Conservation (phyloP, 2,329 filamentous ascomycete genomes). For the Colletotrichum sp. region DNA sequence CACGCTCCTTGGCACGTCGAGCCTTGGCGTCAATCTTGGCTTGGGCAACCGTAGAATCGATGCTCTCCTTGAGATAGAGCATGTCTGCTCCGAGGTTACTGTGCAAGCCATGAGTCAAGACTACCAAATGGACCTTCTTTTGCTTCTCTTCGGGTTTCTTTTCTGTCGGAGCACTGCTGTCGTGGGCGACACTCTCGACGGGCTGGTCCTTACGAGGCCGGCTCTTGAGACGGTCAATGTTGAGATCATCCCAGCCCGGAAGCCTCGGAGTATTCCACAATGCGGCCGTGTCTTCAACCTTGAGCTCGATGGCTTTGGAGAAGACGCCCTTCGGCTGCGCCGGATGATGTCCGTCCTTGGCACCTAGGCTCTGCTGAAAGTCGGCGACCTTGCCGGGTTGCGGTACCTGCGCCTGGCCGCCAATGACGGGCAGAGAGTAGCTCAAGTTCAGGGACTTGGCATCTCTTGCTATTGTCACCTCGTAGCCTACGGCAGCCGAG, state of each 20-base stretch:
- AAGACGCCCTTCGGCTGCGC: conserved; percentile 78
- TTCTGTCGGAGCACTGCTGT: conserved; percentile 25
- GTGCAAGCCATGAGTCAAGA: conserved; percentile 93
- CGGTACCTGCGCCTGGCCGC: conserved; percentile 50
- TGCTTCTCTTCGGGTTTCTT: conserved; percentile 53
- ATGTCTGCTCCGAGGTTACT: conserved; percentile 96
- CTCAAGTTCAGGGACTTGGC: conserved; percentile 78
- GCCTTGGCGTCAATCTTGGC: conserved; percentile 72
- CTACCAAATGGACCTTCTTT: conserved; percentile 87
- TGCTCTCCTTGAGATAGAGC: conserved; percentile 96
- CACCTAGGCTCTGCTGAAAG: conserved; percentile 68
- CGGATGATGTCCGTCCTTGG: conserved; percentile 63
- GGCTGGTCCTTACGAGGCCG: conserved; percentile 31
- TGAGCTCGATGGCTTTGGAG: conserved; percentile 78
- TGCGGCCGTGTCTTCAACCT: conserved; percentile 85
- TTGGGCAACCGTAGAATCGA: conserved; percentile 81
- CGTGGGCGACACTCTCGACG: conserved; percentile 35
- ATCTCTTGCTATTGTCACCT: conserved; percentile 85
- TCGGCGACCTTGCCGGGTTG: conserved; percentile 78
- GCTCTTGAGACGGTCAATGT: conserved; percentile 31
- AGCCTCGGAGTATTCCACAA: conserved; percentile 93
- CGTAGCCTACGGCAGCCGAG: conserved; percentile 86
- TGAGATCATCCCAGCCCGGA: conserved; percentile 64
- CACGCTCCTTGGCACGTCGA: conserved; percentile 58
- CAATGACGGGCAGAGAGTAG: conserved; percentile 49